Evolutionary conservation across 2,329 filamentous ascomycete genomes (phyloP).

Genomic region (Xylaria polymorpha): DNA sequence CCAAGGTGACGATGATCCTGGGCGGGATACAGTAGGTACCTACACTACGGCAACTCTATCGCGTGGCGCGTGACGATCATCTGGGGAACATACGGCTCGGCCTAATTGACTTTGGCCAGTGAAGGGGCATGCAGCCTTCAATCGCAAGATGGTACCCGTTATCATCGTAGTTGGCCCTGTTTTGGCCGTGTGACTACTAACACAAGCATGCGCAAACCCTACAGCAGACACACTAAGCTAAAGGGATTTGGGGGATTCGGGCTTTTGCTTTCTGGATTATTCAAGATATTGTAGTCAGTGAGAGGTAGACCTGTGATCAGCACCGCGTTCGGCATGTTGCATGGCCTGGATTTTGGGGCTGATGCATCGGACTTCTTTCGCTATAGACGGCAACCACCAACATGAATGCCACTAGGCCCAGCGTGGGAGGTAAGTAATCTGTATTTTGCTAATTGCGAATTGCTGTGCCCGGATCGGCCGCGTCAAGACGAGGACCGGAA

Average conservation of each 20-base stretch:
- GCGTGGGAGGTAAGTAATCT: slow-evolving; percentile 17
- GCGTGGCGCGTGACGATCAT: slow-evolving; percentile 29
- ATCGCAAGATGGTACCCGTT: slow-evolving; percentile 8
- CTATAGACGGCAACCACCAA: slow-evolving; percentile 7
- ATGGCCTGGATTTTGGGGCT: too few species aligned
- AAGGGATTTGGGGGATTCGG: too few species aligned
- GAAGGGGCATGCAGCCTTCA: neutral
- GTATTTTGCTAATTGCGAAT: too few species aligned
- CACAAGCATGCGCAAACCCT: neutral
- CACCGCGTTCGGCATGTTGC: too few species aligned
- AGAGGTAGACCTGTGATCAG: too few species aligned
- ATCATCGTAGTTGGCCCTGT: neutral
- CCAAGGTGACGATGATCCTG: slow-evolving; percentile 6
- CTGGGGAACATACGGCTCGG: slow-evolving; percentile 18
- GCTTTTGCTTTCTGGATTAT: neutral
- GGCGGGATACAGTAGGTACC: neutral
- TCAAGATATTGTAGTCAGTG: too few species aligned
- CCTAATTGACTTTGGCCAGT: slow-evolving; percentile 2
- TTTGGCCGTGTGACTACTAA: neutral
- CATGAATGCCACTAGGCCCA: slow-evolving; percentile 20
- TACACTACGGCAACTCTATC: slow-evolving; percentile 5
- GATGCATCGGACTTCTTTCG: slow-evolving; percentile 10
- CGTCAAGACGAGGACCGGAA: neutral
- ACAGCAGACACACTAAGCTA: neutral
- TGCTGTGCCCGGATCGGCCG: too few species aligned